Base-by-base conservation (phyloP, 2,329 filamentous ascomycete species). In the Nemania diffusa region DNA sequence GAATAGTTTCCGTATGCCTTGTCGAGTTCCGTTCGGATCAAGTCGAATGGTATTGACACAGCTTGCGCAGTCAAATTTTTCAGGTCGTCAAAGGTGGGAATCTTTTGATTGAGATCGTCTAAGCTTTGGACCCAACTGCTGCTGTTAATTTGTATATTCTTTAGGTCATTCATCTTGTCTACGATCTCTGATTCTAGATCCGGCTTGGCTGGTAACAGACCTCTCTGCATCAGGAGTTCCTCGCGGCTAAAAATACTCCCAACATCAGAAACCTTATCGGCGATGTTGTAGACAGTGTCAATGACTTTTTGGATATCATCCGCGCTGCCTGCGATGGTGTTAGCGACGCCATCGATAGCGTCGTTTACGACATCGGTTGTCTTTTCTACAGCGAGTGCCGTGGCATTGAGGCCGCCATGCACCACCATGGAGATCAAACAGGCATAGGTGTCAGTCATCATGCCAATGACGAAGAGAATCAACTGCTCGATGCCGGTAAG, bases 381-480 rank as follows among this genome's bases (percentile, higher is more conserved):
- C 37, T 76, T 78, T 52, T 81, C 74, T 11, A 83, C 77, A 2
- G 78, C 79, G n/a, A 77, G 72, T 15, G 79, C 81, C 5, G 85
- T 92, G 51, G 90, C 89, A 58, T 93, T 89, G 58, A 97, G 83
- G 74, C 90, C 92, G 69, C 93, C 93, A 70, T 91, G 88, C 63
- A 97, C 86, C 55, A 93, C 90, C 70, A 97, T 88, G 32, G 92
- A 92, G 76, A 97, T 92, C 59, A 99, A 86, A 76, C 96, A 99
- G 71, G 93, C 86, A 76, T 97, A 97, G 17, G 94, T 97, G 57
- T 90, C 91, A 51, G 93, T 94, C 81, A 97, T 87, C 81, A 97
- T 91, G 78, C 97, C 93, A 82, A 99, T 94, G 77, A 94, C 88
- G 81, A 97, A 99, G 71, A 97, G 84, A 69, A 97, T 90, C 61